A percentile compares a stretch with the other conserved stretches of the same genome.
phyloP scores from a whole-genome alignment of 2,329 filamentous ascomycete genomes.

The Beauveria pseudobassiana region DNA sequence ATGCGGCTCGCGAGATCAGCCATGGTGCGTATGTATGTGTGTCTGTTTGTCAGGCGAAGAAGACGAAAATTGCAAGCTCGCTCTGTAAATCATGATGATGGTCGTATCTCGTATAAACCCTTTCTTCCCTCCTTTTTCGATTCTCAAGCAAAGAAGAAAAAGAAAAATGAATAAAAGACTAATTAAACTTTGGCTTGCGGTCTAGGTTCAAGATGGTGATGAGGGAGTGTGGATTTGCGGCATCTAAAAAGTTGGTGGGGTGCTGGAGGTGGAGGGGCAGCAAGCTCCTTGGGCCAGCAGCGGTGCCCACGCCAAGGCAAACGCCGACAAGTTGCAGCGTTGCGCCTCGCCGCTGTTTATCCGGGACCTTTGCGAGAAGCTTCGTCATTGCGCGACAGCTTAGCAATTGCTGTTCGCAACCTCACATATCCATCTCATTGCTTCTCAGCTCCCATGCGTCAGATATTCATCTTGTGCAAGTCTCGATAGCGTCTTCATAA shows the following conservation, averaged over 20 bases:
- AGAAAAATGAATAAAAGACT: constrained; percentile 3
- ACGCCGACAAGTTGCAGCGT: too few species aligned
- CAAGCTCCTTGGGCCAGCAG: too few species aligned
- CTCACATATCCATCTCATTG: neutral
- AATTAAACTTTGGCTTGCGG: constrained; percentile 11
- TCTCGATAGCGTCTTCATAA: neutral
- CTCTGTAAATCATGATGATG: neutral
- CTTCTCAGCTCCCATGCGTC: neutral
- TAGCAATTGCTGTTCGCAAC: neutral
- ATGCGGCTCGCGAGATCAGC: constrained; percentile 45
- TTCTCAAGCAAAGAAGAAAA: neutral
- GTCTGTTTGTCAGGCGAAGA: neutral
- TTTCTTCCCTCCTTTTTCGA: neutral
- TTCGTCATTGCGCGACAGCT: constrained; percentile 9
- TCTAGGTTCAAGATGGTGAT: neutral
- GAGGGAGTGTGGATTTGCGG: constrained; percentile 9
- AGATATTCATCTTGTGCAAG: neutral
- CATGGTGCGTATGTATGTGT: constrained; percentile 25
- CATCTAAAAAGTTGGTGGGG: constrained; percentile 24
- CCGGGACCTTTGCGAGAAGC: constrained; percentile 13
- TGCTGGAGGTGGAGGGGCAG: constrained; percentile 30
- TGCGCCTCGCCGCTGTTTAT: constrained; percentile 20
- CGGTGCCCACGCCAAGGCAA: too few species aligned
- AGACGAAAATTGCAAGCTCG: neutral
- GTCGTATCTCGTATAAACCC: neutral